Percentiles rank a stretch among this genome's conserved stretches.
Evolutionary conservation across 768 basidiomycete genomes (phyloP).

Genomic region (Lactarius evosmus): DNA sequence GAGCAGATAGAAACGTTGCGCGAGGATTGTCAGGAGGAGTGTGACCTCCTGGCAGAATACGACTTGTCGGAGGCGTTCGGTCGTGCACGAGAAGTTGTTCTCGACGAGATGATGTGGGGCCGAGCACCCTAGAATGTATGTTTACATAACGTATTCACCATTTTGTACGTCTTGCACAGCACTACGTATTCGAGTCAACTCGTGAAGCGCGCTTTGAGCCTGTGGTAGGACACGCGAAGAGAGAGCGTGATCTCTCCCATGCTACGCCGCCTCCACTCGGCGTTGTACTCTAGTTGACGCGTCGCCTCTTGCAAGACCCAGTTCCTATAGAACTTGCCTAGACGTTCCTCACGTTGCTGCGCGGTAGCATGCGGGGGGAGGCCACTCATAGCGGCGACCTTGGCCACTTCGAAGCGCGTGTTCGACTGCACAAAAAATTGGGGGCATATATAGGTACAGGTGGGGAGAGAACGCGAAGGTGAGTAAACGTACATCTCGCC

Average conservation of each 20-base stretch:
- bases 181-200: conserved; percentile 21
- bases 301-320: conserved; percentile 71
- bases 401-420: conserved; percentile 71
- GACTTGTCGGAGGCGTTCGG: conserved; percentile 60
- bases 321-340: conserved; percentile 68
- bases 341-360: conserved; percentile 60
- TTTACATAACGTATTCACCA: background rate
- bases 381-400: conserved; percentile 52
- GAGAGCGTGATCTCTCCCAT: conserved; percentile 53
- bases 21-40: conserved; percentile 60
- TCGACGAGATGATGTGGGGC: conserved; percentile 45
- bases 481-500: conserved; percentile 65
- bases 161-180: conserved; percentile 2
- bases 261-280: conserved; percentile 66
- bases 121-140: conserved; percentile 12
- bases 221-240: conserved; percentile 50
- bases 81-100: conserved; percentile 60
- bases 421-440: conserved; percentile 57
- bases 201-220: conserved; percentile 31
- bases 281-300: conserved; percentile 57
- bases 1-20: conserved; percentile 60
- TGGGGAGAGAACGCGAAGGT: background rate
- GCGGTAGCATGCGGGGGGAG: conserved; percentile 50
- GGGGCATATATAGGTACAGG: background rate
- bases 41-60: conserved; percentile 51